Percentiles rank a stretch among this genome's conserved stretches.
These are phyloP conservation scores for Takashimella tepidaria DNA, from an alignment of 1,284 basidiomycete species.

Conservation along the genomic window DNA sequence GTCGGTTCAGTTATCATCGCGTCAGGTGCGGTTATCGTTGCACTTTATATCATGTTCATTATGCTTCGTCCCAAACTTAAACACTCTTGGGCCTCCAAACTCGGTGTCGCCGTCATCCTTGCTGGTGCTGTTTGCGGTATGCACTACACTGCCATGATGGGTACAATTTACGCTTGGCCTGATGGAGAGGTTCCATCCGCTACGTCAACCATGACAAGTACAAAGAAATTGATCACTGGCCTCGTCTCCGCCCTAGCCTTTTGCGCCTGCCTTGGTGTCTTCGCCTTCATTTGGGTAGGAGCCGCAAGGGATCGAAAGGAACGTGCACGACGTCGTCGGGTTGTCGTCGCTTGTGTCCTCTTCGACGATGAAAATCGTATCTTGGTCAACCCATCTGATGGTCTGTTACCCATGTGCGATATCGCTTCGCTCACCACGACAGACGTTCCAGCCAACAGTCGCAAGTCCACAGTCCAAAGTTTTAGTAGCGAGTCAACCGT, in stretches of 20 bases:
- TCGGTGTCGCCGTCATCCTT: constrained; percentile 46
- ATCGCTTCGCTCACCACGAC: constrained; percentile 38
- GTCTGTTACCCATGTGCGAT: constrained; percentile 49
- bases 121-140: constrained; percentile 46
- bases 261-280: constrained; percentile 45
- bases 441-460: constrained; percentile 13
- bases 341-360: constrained; percentile 48
- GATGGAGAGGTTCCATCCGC: constrained; percentile 15
- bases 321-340: constrained; percentile 44
- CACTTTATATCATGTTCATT: constrained; percentile 52
- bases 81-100: constrained; percentile 48
- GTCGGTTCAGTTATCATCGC: constrained; percentile 49
- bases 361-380: constrained; percentile 47
- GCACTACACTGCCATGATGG: constrained; percentile 46
- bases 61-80: constrained; percentile 50
- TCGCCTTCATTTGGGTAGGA: constrained; percentile 45
- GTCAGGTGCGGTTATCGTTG: constrained; percentile 46
- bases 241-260: constrained; percentile 48
- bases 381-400: constrained; percentile 48
- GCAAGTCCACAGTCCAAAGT: constrained; percentile 2
- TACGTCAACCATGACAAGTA: constrained; percentile 25
- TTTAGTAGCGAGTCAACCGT: constrained; percentile 25
- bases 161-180: constrained; percentile 43
- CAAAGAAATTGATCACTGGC: constrained; percentile 46
- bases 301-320: constrained; percentile 40